Evolutionary conservation across 768 basidiomycete genomes (phyloP).

Genomic region (Tylopilus plumbeoviolaceoides): DNA sequence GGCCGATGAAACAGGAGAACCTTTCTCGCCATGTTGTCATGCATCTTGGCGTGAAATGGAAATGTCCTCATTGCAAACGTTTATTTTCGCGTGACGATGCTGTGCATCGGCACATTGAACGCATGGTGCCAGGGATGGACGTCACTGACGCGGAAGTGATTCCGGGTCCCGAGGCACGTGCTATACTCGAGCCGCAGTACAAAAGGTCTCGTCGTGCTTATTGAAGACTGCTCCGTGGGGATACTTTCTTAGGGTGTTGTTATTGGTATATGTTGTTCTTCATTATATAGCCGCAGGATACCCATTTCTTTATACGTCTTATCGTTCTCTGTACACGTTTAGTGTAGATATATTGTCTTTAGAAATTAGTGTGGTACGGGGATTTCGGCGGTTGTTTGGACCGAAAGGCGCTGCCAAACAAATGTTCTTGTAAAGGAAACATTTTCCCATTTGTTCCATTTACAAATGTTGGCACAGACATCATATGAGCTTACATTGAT

Average conservation of each 20-base stretch:
- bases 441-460: constrained; percentile 7
- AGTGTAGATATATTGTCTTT: no score
- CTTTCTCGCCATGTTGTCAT: constrained; percentile 29
- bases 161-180: constrained; percentile 15
- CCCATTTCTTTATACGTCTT: not conserved
- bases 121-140: constrained; percentile 22
- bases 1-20: constrained; percentile 30
- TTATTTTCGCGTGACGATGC: constrained; percentile 32
- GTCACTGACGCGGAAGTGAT: constrained; percentile 24
- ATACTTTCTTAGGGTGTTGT: no score
- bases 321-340: not conserved
- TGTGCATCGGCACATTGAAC: constrained; percentile 30
- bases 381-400: no score
- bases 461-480: not conserved
- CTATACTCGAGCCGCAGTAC: constrained; percentile 3
- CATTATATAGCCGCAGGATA: not conserved
- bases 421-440: constrained; percentile 8
- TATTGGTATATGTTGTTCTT: not conserved
- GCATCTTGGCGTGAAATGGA: constrained; percentile 30
- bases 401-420: no score
- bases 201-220: constrained; percentile 2
- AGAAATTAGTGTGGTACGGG: no score
- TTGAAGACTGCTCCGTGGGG: not conserved
- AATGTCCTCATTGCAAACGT: constrained; percentile 23
- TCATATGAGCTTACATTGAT: not conserved